phyloP scores from a whole-genome alignment of 2,329 filamentous ascomycete genomes.

The Hypoxylon rubiginosum region DNA sequence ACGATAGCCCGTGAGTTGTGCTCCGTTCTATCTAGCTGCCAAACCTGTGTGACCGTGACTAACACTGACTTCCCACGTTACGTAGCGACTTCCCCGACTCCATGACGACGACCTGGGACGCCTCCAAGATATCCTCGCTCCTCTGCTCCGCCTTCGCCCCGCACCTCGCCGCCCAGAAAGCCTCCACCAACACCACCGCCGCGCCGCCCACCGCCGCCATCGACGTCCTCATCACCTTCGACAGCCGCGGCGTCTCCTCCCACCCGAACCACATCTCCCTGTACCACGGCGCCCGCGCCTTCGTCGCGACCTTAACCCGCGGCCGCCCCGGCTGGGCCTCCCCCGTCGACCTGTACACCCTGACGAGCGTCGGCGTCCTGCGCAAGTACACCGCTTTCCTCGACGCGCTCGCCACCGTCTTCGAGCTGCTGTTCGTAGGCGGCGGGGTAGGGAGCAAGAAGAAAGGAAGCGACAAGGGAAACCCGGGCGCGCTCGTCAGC shows the following conservation, averaged over 20 bases:
- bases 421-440: constrained; percentile 62
- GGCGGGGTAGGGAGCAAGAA: constrained; percentile 32
- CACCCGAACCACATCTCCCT: constrained; percentile 96
- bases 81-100: constrained; percentile 83
- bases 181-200: constrained; percentile 48
- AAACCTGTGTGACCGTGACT: background rate
- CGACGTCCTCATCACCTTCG: constrained; percentile 91
- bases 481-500: constrained; percentile 74
- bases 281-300: constrained; percentile 82
- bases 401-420: constrained; percentile 80
- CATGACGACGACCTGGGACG: constrained; percentile 84
- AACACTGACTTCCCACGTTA: constrained; percentile 1
- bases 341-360: constrained; percentile 87
- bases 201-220: constrained; percentile 67
- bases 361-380: constrained; percentile 77
- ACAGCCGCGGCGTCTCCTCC: constrained; percentile 81
- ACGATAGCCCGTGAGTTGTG: constrained; percentile 77
- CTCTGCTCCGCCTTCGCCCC: constrained; percentile 82
- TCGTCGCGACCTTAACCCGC: constrained; percentile 75
- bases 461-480: constrained; percentile 57
- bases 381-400: constrained; percentile 87
- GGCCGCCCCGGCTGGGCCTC: constrained; percentile 74
- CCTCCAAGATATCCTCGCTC: constrained; percentile 75
- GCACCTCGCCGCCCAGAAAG: constrained; percentile 59
- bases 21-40: background rate